These are phyloP conservation scores for Viridothelium virens DNA, from an alignment of 495 filamentous ascomycete species.

Conservation along the genomic window DNA sequence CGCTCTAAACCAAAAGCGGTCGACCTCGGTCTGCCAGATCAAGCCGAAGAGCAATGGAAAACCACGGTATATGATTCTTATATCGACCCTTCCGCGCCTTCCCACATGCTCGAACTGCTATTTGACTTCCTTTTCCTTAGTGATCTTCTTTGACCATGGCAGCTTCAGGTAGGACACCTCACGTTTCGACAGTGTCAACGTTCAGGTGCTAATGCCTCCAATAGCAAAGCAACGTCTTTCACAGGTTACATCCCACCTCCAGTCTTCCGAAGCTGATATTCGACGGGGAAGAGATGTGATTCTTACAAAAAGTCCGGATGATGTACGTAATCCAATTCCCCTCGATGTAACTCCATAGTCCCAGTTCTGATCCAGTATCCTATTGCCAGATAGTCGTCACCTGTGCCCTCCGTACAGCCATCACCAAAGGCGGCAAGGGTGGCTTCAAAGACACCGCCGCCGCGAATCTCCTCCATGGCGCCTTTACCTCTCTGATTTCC, in stretches of 20 bases:
- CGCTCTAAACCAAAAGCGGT: not conserved
- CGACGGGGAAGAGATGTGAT: conserved; percentile 46
- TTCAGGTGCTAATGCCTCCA: not conserved
- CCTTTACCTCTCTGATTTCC: conserved; percentile 69
- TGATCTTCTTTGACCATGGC: not conserved
- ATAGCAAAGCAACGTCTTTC: conserved; percentile 52
- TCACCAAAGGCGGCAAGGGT: conserved; percentile 89
- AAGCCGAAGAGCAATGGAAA: not conserved
- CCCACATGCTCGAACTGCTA: not conserved
- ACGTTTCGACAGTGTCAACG: not conserved
- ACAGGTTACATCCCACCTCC: conserved; percentile 57
- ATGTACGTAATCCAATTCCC: conserved; percentile 30
- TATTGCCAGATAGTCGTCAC: conserved; percentile 71
- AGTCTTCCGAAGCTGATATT: conserved; percentile 33
- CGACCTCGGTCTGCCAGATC: not conserved
- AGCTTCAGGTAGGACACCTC: not conserved
- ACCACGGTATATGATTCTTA: not conserved
- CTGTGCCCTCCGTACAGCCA: conserved; percentile 79
- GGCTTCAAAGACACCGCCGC: conserved; percentile 89
- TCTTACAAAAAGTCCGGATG: conserved; percentile 58
- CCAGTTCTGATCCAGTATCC: not conserved
- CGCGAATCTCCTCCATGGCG: conserved; percentile 76
- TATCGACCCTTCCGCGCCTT: too few species aligned
- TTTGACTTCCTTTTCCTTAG: not conserved
- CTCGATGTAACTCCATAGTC: not conserved